Conservation (phyloP, 225 moss, liverwort and hornwort genomes). For the Asterella californica region DNA sequence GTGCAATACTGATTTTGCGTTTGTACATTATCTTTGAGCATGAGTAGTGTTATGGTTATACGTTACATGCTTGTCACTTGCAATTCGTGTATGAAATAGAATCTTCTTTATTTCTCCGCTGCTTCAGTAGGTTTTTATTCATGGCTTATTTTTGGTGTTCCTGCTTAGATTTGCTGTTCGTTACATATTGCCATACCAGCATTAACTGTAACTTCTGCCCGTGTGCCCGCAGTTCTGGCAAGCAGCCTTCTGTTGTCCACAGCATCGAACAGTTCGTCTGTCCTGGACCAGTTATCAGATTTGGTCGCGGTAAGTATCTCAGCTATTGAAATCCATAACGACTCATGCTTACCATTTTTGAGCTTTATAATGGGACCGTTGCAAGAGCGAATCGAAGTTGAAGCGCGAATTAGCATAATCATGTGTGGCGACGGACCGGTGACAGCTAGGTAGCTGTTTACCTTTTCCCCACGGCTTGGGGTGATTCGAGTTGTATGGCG, state of each 20-base stretch:
- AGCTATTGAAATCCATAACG: background rate
- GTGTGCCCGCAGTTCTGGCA: conserved; percentile 52
- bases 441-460: background rate
- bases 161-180: background rate
- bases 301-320: conserved; percentile 44
- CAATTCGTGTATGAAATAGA: no score
- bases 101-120: no score
- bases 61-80: no score
- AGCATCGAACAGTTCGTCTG: conserved; percentile 33
- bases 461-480: background rate
- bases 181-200: background rate
- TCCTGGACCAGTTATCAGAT: conserved; percentile 37
- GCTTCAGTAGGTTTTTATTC: no score
- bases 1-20: no score
- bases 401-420: background rate
- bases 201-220: background rate
- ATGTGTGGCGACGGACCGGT: background rate
- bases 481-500: background rate
- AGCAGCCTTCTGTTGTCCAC: conserved; percentile 36
- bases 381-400: background rate
- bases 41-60: no score
- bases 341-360: background rate
- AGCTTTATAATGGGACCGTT: background rate
- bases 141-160: background rate
- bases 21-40: no score